phyloP scores from a whole-genome alignment of 305 asterid species.

The Fraxinus nigra region DNA sequence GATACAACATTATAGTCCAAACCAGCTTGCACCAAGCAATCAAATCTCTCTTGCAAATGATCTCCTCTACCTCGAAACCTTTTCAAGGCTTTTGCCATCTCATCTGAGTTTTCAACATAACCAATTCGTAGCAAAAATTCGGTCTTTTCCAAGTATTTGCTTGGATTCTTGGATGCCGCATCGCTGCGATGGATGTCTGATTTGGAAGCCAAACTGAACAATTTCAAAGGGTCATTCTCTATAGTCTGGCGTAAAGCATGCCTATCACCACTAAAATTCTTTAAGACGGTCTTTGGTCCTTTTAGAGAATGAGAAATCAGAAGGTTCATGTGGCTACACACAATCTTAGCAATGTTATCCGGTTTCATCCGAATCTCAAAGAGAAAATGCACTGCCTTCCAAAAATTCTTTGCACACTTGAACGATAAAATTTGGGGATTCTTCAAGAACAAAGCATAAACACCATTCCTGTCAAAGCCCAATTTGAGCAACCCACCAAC shows the following conservation, averaged over 20 bases:
- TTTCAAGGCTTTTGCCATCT: constrained; percentile 70
- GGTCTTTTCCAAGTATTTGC: constrained; percentile 47
- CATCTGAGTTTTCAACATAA: constrained; percentile 72
- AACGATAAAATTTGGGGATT: constrained; percentile 53
- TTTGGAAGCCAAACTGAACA: constrained; percentile 57
- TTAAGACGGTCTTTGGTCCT: constrained; percentile 62
- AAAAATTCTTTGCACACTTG: constrained; percentile 52
- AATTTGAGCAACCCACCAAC: constrained; percentile 65
- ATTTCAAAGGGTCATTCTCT: constrained; percentile 45
- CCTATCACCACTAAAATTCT: constrained; percentile 47
- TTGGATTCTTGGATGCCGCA: constrained; percentile 49
- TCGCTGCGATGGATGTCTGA: constrained; percentile 28
- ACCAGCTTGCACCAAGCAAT: constrained; percentile 71
- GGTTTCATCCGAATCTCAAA: constrained; percentile 53
- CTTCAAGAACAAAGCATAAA: constrained; percentile 41
- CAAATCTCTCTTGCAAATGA: constrained; percentile 84
- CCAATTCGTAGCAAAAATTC: constrained; percentile 65
- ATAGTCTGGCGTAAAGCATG: constrained; percentile 44
- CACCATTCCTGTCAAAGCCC: constrained; percentile 51
- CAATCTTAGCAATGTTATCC: constrained; percentile 39
- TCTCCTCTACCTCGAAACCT: constrained; percentile 85
- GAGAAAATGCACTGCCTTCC: constrained; percentile 60
- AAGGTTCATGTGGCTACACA: constrained; percentile 43
- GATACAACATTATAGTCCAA: constrained; percentile 57
- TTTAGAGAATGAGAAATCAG: constrained; percentile 54